Evolutionary conservation across 2,329 filamentous ascomycete species (phyloP).

Genomic region (Neocatenulostroma microsporum): DNA sequence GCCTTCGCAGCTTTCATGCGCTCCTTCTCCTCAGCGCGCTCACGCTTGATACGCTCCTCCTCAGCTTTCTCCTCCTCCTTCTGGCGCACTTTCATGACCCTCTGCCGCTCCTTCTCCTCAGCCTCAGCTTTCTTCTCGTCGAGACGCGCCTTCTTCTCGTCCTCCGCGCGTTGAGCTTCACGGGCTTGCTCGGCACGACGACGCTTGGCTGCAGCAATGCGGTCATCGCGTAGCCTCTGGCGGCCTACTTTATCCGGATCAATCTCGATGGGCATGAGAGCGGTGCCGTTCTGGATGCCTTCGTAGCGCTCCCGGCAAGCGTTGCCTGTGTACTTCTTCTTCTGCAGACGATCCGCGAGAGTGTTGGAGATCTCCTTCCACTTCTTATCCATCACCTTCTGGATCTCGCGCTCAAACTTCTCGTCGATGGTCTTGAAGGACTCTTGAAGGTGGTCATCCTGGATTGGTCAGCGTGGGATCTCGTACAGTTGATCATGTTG

Average conservation of each 20-base stretch:
- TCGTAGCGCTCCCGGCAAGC: constrained; percentile 41
- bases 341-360: constrained; percentile 31
- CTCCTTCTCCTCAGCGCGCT: constrained; percentile 4
- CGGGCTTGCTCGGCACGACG: constrained; percentile 15
- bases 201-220: constrained; percentile 22
- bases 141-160: constrained; percentile 13
- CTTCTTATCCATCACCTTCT: constrained; percentile 35
- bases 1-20: constrained; percentile 3
- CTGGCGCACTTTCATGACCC: constrained; percentile 2
- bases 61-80: constrained; percentile 6
- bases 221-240: constrained; percentile 25
- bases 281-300: constrained; percentile 36
- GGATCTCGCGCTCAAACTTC: constrained; percentile 34
- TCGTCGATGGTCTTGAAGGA: constrained; percentile 36
- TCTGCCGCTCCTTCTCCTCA: constrained; percentile 11
- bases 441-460: constrained; percentile 40
- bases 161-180: constrained; percentile 12
- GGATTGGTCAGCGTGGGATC: constrained; percentile 8
- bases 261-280: constrained; percentile 37
- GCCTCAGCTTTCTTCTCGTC: constrained; percentile 5
- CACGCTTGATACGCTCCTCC: constrained; percentile 2
- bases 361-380: constrained; percentile 32
- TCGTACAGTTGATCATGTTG: too few species aligned
- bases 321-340: constrained; percentile 37
- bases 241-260: constrained; percentile 35